Base-by-base conservation (phyloP, 495 filamentous ascomycete species). In the Hypoxylon crocopeplum region DNA sequence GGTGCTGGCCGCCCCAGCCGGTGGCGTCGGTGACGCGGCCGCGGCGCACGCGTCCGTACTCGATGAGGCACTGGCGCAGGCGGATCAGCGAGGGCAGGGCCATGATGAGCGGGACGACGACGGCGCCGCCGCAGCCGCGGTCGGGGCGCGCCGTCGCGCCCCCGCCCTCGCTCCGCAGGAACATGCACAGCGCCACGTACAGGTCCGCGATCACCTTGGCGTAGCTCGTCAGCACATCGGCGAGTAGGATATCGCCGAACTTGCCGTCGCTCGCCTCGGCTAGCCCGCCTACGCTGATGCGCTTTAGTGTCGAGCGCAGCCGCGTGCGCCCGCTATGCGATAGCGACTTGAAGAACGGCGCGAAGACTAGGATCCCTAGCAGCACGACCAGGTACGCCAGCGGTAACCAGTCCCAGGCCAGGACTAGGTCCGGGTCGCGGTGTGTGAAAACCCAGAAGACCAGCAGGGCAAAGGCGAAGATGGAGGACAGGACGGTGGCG, bases 221-320 rank as follows among this genome's bases (percentile, higher is more conserved):
- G 71, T 98, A 98, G 60, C 89, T 93, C 7, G 94, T 98, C 54
- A 98, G 75, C 27, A 88, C 93, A 80, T 98, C 94, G 6, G 94
- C 92, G n/a, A 98, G 80, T 33, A 98, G 76, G 49, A 98, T 87
- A 68, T 98, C 94, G 34, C 90, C 92, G 65, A 98, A 98, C 50
- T 93, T 95, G 30, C 90, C 90, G 75, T 92, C 86, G 44, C 88
- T 83, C 5, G 87, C 71, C 70, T 90, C 84, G 7, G 92, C 90
- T n/a, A 97, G 72, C 1, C 91, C 90, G 24, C 91, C 91, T 37
- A 94, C 77, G 59, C 79, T 81, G 37, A 96, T 83, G 24, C 91
- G 88, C 48, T 83, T 84, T 12, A 96, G 75, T 0, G 83, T 89
- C 7, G 79, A 65, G 37, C 95, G 83, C 36, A 96, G 86, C 3